Conservation (phyloP, 768 basidiomycete genomes). For the Boletellus emodensis region DNA sequence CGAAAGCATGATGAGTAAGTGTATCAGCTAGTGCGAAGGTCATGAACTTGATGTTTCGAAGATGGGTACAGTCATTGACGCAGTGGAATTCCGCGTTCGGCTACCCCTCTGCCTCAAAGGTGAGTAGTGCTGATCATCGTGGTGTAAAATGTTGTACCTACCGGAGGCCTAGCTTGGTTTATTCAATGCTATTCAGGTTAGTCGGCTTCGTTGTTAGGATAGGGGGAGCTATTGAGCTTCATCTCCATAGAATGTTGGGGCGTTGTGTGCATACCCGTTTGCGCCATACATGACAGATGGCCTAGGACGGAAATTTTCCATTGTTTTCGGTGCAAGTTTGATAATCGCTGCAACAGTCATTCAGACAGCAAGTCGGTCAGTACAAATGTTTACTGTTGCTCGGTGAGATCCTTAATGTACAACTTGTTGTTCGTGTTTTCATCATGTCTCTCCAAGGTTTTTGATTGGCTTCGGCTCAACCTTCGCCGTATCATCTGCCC, state of each 20-base stretch:
- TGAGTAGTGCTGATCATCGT: slow-evolving; percentile 1
- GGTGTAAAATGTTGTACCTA: background rate
- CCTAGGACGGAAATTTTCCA: slow-evolving; percentile 35
- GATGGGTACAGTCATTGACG: slow-evolving; percentile 34
- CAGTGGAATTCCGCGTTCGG: slow-evolving; percentile 36
- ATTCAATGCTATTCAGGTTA: slow-evolving; percentile 35
- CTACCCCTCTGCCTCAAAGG: slow-evolving; percentile 29
- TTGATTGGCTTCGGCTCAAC: slow-evolving; percentile 42
- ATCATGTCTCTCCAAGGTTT: slow-evolving; percentile 15
- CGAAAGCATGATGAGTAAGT: slow-evolving; percentile 40
- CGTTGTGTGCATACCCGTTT: slow-evolving; percentile 36
- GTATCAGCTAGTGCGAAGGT: too few relatives aligned
- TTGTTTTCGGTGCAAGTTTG: slow-evolving; percentile 37
- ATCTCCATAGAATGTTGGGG: slow-evolving; percentile 41
- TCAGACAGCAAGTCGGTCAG: slow-evolving; percentile 36
- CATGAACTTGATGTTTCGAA: slow-evolving; percentile 2
- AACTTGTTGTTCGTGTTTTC: background rate
- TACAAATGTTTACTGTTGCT: slow-evolving; percentile 43
- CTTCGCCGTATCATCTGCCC: slow-evolving; percentile 42
- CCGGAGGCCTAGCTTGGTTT: slow-evolving; percentile 29
- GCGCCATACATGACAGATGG: slow-evolving; percentile 40
- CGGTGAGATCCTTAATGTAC: slow-evolving; percentile 22
- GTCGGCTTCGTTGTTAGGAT: background rate
- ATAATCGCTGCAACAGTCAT: slow-evolving; percentile 38
- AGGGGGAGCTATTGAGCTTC: background rate